These are phyloP conservation scores for Porphyrellus cyaneotinctus DNA, from an alignment of 768 basidiomycete species.

Conservation along the genomic window DNA sequence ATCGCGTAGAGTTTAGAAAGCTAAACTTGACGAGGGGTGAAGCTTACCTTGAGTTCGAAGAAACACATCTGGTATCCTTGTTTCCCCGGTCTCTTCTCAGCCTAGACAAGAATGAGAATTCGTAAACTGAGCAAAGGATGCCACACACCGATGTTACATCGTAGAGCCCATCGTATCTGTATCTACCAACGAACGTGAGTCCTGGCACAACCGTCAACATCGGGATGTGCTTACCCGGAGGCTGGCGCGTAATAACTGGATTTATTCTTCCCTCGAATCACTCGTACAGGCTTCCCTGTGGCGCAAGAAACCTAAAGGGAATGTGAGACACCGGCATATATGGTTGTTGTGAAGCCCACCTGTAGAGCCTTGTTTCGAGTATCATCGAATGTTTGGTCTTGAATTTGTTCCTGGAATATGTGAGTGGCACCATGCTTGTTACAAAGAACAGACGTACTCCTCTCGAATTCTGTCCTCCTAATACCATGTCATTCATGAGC, in stretches of 20 bases:
- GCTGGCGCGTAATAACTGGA: constrained; percentile 18
- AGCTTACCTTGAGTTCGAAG: constrained; percentile 26
- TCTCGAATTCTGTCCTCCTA: constrained; percentile 22
- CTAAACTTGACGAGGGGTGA: neutral
- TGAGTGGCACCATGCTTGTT: neutral
- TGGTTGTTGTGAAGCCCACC: constrained; percentile 5
- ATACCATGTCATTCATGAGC: neutral
- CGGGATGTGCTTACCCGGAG: constrained; percentile 17
- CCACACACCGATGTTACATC: constrained; percentile 22
- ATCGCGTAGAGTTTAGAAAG: neutral
- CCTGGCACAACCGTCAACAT: neutral
- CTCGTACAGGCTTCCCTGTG: constrained; percentile 34
- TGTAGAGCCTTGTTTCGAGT: constrained; percentile 17
- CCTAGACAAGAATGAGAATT: constrained; percentile 15
- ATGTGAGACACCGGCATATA: neutral
- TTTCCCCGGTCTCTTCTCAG: constrained; percentile 15
- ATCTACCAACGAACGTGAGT: constrained; percentile 16
- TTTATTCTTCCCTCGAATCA: constrained; percentile 31
- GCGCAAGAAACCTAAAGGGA: constrained; percentile 25
- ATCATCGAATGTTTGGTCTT: constrained; percentile 23
- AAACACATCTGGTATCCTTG: constrained; percentile 26
- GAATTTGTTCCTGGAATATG: constrained; percentile 18
- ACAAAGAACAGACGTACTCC: constrained; percentile 13
- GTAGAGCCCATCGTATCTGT: constrained; percentile 33
- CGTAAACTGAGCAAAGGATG: neutral